phyloP scores from a whole-genome alignment of 2,329 filamentous ascomycete genomes.

The Aspergillus arachidicola region DNA sequence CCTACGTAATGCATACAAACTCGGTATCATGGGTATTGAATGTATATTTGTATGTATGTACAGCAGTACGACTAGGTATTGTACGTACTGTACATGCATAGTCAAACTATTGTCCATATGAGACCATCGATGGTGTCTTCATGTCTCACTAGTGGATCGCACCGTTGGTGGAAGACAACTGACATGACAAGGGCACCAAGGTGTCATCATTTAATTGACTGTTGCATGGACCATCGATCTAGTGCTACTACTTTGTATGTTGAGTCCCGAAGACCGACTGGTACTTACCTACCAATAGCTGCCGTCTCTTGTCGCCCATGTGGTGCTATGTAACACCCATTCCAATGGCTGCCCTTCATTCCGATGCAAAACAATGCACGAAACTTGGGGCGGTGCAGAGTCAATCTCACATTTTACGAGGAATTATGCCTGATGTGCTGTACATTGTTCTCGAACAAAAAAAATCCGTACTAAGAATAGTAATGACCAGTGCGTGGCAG shows the following conservation, averaged over 20 bases:
- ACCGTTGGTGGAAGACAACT: neutral
- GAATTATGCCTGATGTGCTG: slow-evolving; percentile 3
- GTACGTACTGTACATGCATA: neutral
- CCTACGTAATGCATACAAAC: neutral
- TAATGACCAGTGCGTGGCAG: neutral
- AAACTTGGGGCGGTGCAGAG: neutral
- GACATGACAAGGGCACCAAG: neutral
- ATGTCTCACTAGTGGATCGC: neutral
- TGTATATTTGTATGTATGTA: neutral
- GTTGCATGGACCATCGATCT: neutral
- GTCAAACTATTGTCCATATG: neutral
- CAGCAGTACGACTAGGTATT: neutral
- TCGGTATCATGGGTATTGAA: neutral
- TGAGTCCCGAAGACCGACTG: neutral
- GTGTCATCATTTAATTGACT: neutral
- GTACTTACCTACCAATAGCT: neutral
- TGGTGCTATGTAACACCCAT: neutral
- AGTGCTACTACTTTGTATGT: neutral
- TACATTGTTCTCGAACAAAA: neutral
- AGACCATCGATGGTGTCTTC: slow-evolving; percentile 1
- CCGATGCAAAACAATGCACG: neutral
- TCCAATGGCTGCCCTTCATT: neutral
- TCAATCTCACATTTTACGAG: slow-evolving; percentile 1
- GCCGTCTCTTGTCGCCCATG: neutral
- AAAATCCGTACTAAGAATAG: neutral